Evolutionary conservation across 2,329 filamentous ascomycete species (phyloP), one percentile per base, ranked within the genome.

Genomic region (Ophiostoma sp.): DNA sequence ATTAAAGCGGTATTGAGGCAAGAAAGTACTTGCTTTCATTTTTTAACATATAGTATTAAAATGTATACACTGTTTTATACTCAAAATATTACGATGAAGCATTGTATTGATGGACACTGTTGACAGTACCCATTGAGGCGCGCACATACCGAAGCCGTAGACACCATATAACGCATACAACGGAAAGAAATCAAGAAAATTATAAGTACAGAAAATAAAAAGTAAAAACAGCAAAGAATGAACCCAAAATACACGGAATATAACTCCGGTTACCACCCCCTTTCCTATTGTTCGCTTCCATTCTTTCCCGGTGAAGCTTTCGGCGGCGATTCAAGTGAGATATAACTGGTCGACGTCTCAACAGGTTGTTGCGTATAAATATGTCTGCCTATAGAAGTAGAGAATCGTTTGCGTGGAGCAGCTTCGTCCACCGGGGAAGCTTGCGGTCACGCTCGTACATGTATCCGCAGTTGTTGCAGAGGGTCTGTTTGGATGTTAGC

Each of bases 401-500:
- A 1, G 62, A 67, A 69, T 81, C 80, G 65, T 74, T 75, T 17
- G 72, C 65, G 77, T 93, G 92, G 66, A 94, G 82, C 72, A 89
- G 86, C 76, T 88, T 88, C 3, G 88, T 88, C 89, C 90, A 93
- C 36, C 88, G 87, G 10, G 94, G 94, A 0, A 97, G 84, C 74
- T 89, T 89, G 79, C 92, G 90, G 79, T 96, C 92, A 69, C 93
- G 89, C 80, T 97, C 94, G 78, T 91, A 97, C 27, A 94, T 81
- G 75, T 94, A 89, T 70, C 93, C 94, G 78, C 94, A 98, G 78
- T 96, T 97, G 80, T 94, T 91, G 82, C 94, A 98, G 4, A 98
- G 87, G 39, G 92, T 90, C 91, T 94, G 74, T 13, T 27, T 20
- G 3, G 2, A n/a, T 39, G 20, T 65, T 65, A 65, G 62, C 15